Conservation (phyloP, 164 flowering plant species). For the Magnolia sinica region DNA sequence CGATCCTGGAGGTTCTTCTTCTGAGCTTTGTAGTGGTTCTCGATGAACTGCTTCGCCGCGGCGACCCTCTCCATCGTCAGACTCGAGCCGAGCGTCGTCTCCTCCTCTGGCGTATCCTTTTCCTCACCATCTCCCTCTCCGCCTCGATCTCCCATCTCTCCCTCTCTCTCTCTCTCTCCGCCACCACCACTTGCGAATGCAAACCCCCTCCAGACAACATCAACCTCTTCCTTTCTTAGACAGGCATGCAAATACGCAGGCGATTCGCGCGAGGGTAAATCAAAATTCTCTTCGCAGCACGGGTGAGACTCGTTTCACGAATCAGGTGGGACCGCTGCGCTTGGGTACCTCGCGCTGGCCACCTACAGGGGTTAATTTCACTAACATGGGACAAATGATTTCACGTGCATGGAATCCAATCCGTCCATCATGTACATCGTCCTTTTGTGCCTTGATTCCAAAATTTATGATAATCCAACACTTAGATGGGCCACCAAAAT, state of each 20-base stretch:
- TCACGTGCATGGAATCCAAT: too few species aligned
- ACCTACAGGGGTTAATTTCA: too few species aligned
- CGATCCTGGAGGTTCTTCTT: conserved; percentile 84
- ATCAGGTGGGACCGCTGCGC: too few species aligned
- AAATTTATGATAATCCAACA: too few species aligned
- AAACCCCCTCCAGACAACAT: conserved; percentile 10
- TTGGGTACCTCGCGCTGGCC: too few species aligned
- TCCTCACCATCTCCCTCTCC: conserved; percentile 14
- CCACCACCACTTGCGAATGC: conserved; percentile 15
- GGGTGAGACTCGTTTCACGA: too few species aligned
- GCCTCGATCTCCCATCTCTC: conserved; percentile 33
- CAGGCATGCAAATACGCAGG: not conserved
- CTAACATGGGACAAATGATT: too few species aligned
- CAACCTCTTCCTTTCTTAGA: not conserved
- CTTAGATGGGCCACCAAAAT: too few species aligned
- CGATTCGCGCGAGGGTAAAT: too few species aligned
- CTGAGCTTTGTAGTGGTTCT: conserved; percentile 78
- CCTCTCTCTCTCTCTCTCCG: conserved; percentile 14
- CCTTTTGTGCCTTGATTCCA: too few species aligned
- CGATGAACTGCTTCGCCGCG: conserved; percentile 87
- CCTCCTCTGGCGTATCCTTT: conserved; percentile 21
- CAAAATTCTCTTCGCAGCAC: too few species aligned
- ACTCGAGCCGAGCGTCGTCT: conserved; percentile 48
- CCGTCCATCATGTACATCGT: too few species aligned
- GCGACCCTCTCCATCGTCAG: conserved; percentile 83